Conservation (phyloP, 2,329 filamentous ascomycete species). For the Sporothrix variecibatus region DNA sequence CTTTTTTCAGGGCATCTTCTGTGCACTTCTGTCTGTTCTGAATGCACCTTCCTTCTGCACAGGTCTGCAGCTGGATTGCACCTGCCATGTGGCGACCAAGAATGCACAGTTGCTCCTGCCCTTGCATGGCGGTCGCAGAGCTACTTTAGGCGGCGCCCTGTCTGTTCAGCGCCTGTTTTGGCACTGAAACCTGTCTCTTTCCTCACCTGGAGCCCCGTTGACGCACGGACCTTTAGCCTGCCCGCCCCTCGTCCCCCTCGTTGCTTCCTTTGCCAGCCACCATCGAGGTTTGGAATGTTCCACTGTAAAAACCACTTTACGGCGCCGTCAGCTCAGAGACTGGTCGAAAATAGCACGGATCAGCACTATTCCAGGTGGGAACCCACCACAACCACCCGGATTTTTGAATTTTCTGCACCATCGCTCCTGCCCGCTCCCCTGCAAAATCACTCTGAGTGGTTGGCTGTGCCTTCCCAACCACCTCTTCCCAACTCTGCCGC, state of each 20-base stretch:
- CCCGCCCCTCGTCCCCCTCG: conserved; percentile 5
- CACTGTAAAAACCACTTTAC: conserved; percentile 1
- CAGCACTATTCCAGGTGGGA: conserved; percentile 10
- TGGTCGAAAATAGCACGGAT: background rate
- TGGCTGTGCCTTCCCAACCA: conserved; percentile 28
- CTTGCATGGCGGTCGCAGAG: conserved; percentile 3
- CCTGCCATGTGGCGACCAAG: conserved; percentile 24
- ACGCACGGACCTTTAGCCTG: conserved; percentile 22
- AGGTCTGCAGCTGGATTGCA: conserved; percentile 7
- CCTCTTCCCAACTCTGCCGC: conserved; percentile 20
- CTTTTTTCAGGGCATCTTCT: background rate
- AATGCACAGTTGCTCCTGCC: conserved; percentile 9
- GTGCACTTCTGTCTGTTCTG: background rate
- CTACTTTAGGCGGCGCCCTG: background rate
- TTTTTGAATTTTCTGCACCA: background rate
- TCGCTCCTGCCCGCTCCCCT: conserved; percentile 22
- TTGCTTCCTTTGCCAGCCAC: conserved; percentile 25
- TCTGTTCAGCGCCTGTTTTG: conserved; percentile 11
- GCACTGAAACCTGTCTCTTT: conserved; percentile 7
- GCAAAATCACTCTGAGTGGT: conserved; percentile 26
- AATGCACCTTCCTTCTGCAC: background rate
- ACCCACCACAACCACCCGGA: conserved; percentile 25
- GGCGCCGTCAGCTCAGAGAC: background rate
- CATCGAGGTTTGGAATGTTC: background rate
- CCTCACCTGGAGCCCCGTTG: background rate